phyloP scores from a whole-genome alignment of 2,329 filamentous ascomycete genomes.

The Thermoascus crustaceus region DNA sequence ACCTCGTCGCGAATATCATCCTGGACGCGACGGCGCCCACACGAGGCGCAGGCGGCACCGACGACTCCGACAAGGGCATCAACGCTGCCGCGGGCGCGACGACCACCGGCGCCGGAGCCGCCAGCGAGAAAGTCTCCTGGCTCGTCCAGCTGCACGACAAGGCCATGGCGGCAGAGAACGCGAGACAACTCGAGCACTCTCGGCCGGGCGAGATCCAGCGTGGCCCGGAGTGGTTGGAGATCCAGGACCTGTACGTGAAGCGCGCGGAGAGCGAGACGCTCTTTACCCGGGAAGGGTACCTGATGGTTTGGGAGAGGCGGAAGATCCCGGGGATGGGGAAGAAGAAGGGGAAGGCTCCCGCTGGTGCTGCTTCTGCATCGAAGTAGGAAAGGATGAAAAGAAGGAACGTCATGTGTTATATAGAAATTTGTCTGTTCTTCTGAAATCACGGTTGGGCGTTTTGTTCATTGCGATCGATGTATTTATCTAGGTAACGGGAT shows the following conservation, averaged over 20 bases:
- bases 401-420: too few species aligned
- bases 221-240: conserved; percentile 78
- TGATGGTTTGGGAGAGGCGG: conserved; percentile 92
- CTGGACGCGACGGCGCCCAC: conserved; percentile 45
- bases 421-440: too few species aligned
- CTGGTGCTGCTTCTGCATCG: too few species aligned
- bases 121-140: conserved; percentile 89
- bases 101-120: conserved; percentile 65
- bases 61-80: conserved; percentile 27
- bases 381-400: too few species aligned
- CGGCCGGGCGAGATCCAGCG: conserved; percentile 24
- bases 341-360: conserved; percentile 30
- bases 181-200: conserved; percentile 16
- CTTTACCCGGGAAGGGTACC: conserved; percentile 86
- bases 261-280: conserved; percentile 80
- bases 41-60: conserved; percentile 54
- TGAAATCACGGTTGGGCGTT: too few species aligned
- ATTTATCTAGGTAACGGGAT: too few species aligned
- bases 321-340: conserved; percentile 38
- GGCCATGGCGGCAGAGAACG: conserved; percentile 42
- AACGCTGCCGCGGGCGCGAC: conserved; percentile 31
- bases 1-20: conserved; percentile 88
- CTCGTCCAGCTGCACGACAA: conserved; percentile 83
- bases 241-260: conserved; percentile 90
- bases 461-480: too few species aligned